These are phyloP conservation scores for Candida koratica DNA, from an alignment of 805 yeast genomes.

Conservation along the genomic window DNA sequence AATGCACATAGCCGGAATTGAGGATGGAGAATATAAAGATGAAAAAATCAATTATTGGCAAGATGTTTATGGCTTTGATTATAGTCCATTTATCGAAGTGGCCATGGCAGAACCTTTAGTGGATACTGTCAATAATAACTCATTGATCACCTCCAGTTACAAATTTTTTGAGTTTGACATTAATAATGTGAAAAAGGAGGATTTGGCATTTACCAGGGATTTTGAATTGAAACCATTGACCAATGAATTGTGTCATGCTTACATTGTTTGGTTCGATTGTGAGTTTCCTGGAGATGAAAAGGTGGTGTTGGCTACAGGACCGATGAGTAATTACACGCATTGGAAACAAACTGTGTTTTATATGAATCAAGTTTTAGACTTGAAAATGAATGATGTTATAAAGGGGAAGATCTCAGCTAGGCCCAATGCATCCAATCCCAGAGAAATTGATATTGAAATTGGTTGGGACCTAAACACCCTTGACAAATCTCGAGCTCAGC, in stretches of 20 bases:
- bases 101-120: slow-evolving; percentile 94
- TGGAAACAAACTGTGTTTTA: slow-evolving; percentile 99
- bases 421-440: slow-evolving; percentile 75
- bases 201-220: slow-evolving; percentile 69
- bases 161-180: slow-evolving; percentile 80
- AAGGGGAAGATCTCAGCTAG: slow-evolving; percentile 67
- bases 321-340: slow-evolving; percentile 90
- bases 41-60: slow-evolving; percentile 95
- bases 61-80: slow-evolving; percentile 95
- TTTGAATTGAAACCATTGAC: slow-evolving; percentile 72
- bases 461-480: slow-evolving; percentile 49
- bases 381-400: slow-evolving; percentile 71
- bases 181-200: slow-evolving; percentile 80
- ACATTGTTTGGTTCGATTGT: slow-evolving; percentile 92
- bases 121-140: slow-evolving; percentile 79
- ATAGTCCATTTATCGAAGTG: slow-evolving; percentile 79
- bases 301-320: slow-evolving; percentile 87
- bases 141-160: slow-evolving; percentile 69
- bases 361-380: slow-evolving; percentile 71
- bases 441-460: slow-evolving; percentile 84
- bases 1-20: slow-evolving; percentile 86
- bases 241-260: slow-evolving; percentile 81
- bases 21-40: slow-evolving; percentile 86
- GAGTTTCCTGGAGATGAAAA: slow-evolving; percentile 72
- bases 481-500: slow-evolving; percentile 50